These are phyloP conservation scores for Raphanus hybrid DNA, from an alignment of 441 rosid genomes.

Conservation along the genomic window DNA sequence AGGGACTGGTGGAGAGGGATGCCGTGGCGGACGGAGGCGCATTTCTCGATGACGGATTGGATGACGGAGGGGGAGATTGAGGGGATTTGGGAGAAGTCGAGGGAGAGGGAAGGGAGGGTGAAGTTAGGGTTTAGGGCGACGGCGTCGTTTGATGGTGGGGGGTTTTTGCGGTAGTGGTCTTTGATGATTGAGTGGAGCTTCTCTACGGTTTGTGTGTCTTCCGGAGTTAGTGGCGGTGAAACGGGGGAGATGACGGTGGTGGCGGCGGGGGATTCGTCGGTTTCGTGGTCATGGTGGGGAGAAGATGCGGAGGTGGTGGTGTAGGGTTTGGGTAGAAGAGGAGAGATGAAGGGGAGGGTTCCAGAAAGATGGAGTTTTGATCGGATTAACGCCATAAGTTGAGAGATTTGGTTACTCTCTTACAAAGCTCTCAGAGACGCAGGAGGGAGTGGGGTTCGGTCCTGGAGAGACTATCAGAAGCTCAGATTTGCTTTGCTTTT, in stretches of 20 bases:
- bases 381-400: constrained; percentile 51
- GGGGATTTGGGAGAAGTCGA: constrained; percentile 60
- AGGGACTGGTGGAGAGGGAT: constrained; percentile 72
- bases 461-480: background rate
- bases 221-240: constrained; percentile 45
- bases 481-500: constrained; percentile 18
- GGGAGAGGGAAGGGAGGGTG: constrained; percentile 67
- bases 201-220: constrained; percentile 57
- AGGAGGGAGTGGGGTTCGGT: background rate
- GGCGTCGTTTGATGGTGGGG: constrained; percentile 38
- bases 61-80: constrained; percentile 55
- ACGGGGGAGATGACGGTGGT: constrained; percentile 16
- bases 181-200: constrained; percentile 67
- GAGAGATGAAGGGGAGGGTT: constrained; percentile 37
- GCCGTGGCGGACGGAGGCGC: constrained; percentile 75
- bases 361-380: constrained; percentile 37
- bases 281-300: background rate
- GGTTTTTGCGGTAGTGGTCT: constrained; percentile 57
- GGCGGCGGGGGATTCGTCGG: constrained; percentile 38
- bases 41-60: constrained; percentile 64
- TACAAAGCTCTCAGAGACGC: too few relatives aligned
- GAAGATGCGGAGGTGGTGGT: constrained; percentile 8
- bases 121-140: constrained; percentile 47
- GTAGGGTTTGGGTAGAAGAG: constrained; percentile 32
- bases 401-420: background rate